phyloP scores from a whole-genome alignment of 2,329 filamentous ascomycete species.

The Penicillium sp. region DNA sequence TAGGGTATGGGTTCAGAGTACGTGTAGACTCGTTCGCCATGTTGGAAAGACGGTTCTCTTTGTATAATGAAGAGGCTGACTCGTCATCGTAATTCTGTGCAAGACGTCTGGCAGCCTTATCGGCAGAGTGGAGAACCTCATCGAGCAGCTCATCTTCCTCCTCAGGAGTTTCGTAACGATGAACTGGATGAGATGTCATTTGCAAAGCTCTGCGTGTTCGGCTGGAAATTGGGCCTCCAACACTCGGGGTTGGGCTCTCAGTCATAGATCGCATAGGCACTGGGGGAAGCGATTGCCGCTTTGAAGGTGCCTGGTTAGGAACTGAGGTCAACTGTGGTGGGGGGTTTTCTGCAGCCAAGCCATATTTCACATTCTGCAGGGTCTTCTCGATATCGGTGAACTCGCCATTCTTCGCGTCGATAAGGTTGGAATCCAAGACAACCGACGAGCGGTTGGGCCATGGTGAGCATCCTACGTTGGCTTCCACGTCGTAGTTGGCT shows the following conservation, averaged over 20 bases:
- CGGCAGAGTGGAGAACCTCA: conserved; percentile 76
- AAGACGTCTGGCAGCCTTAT: conserved; percentile 68
- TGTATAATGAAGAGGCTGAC: conserved; percentile 46
- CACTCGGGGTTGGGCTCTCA: conserved; percentile 25
- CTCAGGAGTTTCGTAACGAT: conserved; percentile 88
- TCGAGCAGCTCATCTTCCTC: conserved; percentile 96
- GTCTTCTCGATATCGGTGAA: conserved; percentile 60
- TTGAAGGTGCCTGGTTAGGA: conserved; percentile 24
- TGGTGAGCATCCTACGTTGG: conserved; percentile 85
- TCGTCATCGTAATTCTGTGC: conserved; percentile 43
- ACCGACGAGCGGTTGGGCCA: conserved; percentile 87
- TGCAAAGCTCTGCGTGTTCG: conserved; percentile 74
- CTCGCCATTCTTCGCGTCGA: conserved; percentile 46
- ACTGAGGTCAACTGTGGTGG: conserved; percentile 33
- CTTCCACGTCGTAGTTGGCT: conserved; percentile 81
- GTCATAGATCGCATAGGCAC: conserved; percentile 27
- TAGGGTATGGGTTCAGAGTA: conserved; percentile 56
- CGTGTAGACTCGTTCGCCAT: conserved; percentile 25
- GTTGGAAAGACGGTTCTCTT: conserved; percentile 43
- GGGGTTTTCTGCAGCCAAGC: conserved; percentile 46
- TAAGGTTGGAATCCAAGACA: conserved; percentile 61
- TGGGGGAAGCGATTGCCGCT: conserved; percentile 39
- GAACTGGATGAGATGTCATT: conserved; percentile 66
- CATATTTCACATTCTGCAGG: conserved; percentile 57
- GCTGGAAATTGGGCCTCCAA: conserved; percentile 62